Conservation (phyloP, 441 rosid species). For the Isatis lusitanica region DNA sequence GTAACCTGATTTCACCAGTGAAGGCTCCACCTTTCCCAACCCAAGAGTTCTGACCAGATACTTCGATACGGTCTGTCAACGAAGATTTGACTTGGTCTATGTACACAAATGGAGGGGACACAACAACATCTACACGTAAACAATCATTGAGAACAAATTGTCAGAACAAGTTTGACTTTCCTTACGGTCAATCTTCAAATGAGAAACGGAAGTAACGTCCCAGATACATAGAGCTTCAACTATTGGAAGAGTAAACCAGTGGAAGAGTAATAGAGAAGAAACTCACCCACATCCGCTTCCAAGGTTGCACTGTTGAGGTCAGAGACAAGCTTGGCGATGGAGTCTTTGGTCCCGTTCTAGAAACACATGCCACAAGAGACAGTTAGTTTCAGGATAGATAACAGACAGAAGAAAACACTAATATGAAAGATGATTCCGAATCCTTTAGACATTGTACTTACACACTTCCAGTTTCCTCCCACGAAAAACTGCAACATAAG, state of each 20-base stretch:
- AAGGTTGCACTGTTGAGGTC: conserved; percentile 73
- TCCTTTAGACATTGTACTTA: conserved; percentile 43
- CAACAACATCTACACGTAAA: conserved; percentile 78
- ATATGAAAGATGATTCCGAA: neutral
- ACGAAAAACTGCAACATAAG: conserved; percentile 84
- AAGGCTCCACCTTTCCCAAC: conserved; percentile 95
- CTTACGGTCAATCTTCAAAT: neutral
- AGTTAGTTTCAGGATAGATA: neutral
- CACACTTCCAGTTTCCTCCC: conserved; percentile 99
- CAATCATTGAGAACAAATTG: neutral
- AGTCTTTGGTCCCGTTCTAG: conserved; percentile 91
- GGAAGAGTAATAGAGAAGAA: neutral
- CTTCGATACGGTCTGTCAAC: conserved; percentile 63
- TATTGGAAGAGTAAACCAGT: neutral
- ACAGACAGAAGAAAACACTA: neutral
- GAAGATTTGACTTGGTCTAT: conserved; percentile 75
- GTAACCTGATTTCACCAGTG: conserved; percentile 94
- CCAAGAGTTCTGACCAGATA: conserved; percentile 95
- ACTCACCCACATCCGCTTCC: conserved; percentile 85
- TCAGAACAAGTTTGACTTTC: neutral
- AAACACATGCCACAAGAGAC: conserved; percentile 24
- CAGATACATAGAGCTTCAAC: no score
- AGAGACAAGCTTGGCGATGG: conserved; percentile 81
- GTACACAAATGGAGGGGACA: conserved; percentile 91
- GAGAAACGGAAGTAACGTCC: neutral